Evolutionary conservation across 495 filamentous ascomycete species (phyloP), one percentile per base, ranked within the genome.

Genomic region (Podospora australis): DNA sequence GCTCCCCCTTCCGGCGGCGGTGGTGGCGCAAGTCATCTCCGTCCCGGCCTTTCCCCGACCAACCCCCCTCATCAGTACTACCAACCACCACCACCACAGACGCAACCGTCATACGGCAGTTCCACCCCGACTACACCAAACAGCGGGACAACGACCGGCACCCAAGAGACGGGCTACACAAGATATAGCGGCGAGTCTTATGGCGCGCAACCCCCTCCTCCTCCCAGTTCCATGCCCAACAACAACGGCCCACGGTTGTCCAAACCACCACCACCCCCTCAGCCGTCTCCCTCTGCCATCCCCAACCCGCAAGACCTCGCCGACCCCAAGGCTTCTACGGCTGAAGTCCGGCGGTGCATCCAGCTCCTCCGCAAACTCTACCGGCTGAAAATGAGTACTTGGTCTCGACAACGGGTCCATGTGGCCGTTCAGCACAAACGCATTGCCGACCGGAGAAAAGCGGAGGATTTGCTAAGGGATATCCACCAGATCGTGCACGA

Each of bases 321-420:
- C 14, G 32, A 45, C 3, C 52, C 40, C 25, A 38, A 42, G 29
- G 34, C 51, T 19, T 30, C 50, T 24, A 39, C 50, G 2, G 19
- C 47, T 42, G 55, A 57, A 16, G 48, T 57, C 4, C 53, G 46
- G 34, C 48, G 49, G 26, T 49, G 40, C 39, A 56, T 49, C 24
- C 46, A 43, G 38, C 56, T 58, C 10, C 17, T 58, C 0, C 44
- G 56, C 0, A 6, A 32, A 0, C 46, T 58, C n/a, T 58, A 56
- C 39, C 45, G 52, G 26, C 39, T 54, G 7, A 42, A 39, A 8
- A 35, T 60, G 1, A 25, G 51, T 36, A 41, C 44, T 22, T 60
- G 57, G 57, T 25, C 54, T 2, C 19, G 44, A 13, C 10, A 19
- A 17, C 23, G 44, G 28, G 28, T 48, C 0, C 48, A 60, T 47